These are phyloP conservation scores for Caloboletus inedulis DNA, from an alignment of 1,284 basidiomycete species.

Conservation along the genomic window DNA sequence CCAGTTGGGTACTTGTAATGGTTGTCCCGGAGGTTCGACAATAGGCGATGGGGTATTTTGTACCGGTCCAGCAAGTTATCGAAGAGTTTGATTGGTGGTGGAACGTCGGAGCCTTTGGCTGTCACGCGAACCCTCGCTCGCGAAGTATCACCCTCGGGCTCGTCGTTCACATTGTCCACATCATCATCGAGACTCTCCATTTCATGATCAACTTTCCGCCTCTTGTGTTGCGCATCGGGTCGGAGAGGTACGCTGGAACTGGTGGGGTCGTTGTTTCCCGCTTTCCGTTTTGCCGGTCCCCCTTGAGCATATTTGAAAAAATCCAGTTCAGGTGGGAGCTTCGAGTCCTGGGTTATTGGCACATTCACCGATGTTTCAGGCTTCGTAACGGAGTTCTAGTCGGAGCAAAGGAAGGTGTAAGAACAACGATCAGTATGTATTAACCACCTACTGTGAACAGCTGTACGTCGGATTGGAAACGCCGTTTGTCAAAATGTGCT, in stretches of 20 bases:
- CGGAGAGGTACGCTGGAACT: conserved; percentile 15
- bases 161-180: conserved; percentile 32
- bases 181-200: conserved; percentile 29
- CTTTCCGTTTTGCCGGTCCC: conserved; percentile 50
- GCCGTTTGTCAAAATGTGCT: conserved; percentile 72
- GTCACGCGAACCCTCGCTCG: conserved; percentile 58
- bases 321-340: conserved; percentile 77
- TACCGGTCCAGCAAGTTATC: conserved; percentile 55
- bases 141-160: conserved; percentile 30
- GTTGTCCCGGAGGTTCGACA: conserved; percentile 59
- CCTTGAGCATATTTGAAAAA: conserved; percentile 83
- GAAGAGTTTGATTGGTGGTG: conserved; percentile 57
- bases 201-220: conserved; percentile 34
- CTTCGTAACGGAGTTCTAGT: conserved; percentile 29
- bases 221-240: conserved; percentile 35
- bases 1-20: conserved; percentile 66
- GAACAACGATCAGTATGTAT: conserved; percentile 12
- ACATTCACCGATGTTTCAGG: conserved; percentile 14
- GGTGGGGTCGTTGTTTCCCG: conserved; percentile 13
- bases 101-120: conserved; percentile 66
- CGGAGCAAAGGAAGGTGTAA: conserved; percentile 10
- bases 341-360: conserved; percentile 34
- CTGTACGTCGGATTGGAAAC: conserved; percentile 69
- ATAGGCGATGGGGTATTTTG: conserved; percentile 51
- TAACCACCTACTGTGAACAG: conserved; percentile 59